Percentiles rank a stretch among this genome's conserved stretches.
phyloP scores from a whole-genome alignment of 202 grass and related monocot genomes.

The Cymbopogon flexuosus region DNA sequence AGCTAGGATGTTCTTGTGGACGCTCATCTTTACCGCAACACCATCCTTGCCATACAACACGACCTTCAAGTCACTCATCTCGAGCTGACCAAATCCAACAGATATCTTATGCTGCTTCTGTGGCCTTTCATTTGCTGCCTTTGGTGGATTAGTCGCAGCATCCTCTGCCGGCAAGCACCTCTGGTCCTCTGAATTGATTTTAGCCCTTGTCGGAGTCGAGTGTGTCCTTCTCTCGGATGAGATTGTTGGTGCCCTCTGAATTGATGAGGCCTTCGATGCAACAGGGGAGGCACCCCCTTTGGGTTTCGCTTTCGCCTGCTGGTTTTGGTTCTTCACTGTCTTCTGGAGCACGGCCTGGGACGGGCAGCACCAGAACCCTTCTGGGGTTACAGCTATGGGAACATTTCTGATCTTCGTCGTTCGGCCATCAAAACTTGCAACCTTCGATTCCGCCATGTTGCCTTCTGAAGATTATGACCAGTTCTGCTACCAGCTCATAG shows the following conservation, averaged over 20 bases:
- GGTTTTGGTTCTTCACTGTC: conserved; percentile 68
- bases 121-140: conserved; percentile 41
- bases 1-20: conserved; percentile 64
- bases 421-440: conserved; percentile 46
- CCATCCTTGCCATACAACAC: conserved; percentile 77
- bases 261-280: conserved; percentile 36
- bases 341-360: conserved; percentile 86
- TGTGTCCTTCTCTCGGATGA: conserved; percentile 45
- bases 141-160: conserved; percentile 33
- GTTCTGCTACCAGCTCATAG: background rate
- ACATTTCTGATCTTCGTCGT: conserved; percentile 73
- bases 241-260: conserved; percentile 45
- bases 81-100: conserved; percentile 76
- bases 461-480: background rate
- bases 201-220: conserved; percentile 47
- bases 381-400: conserved; percentile 80
- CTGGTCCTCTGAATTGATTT: conserved; percentile 49
- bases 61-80: conserved; percentile 77
- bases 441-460: conserved; percentile 67
- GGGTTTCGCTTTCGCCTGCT: conserved; percentile 49
- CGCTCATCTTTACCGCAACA: conserved; percentile 76
- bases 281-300: conserved; percentile 53
- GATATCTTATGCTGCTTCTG: conserved; percentile 66
- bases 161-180: conserved; percentile 7
- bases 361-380: conserved; percentile 97